These are phyloP conservation scores for Tremellales sp. DNA, from an alignment of 1,284 basidiomycete genomes.

Conservation along the genomic window DNA sequence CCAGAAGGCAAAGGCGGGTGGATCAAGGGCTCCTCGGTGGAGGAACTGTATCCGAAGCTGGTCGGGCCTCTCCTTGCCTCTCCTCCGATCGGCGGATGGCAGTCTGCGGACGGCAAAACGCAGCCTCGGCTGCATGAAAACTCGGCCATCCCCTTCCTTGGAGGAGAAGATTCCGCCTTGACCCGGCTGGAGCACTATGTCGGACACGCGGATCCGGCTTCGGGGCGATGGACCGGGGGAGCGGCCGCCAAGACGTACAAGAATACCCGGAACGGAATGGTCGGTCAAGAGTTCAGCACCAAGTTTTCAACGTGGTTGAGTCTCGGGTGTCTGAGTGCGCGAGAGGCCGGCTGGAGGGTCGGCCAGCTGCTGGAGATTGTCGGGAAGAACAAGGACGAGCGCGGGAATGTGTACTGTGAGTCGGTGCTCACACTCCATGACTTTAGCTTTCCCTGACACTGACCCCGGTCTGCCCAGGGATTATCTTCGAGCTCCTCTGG, in stretches of 20 bases:
- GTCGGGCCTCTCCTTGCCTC: conserved; percentile 30
- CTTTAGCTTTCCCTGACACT: too few relatives aligned
- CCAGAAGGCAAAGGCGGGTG: conserved; percentile 14
- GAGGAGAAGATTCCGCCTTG: conserved; percentile 49
- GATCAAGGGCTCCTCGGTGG: conserved; percentile 9
- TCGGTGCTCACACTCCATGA: neutral
- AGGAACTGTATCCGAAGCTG: conserved; percentile 26
- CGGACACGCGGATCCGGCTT: conserved; percentile 23
- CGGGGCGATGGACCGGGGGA: conserved; percentile 39
- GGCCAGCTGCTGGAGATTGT: conserved; percentile 26
- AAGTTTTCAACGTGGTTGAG: conserved; percentile 56
- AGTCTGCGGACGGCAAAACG: conserved; percentile 2
- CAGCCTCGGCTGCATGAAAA: conserved; percentile 15
- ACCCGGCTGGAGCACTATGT: conserved; percentile 50
- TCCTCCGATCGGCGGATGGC: conserved; percentile 32
- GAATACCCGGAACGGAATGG: conserved; percentile 55
- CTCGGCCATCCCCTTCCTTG: conserved; percentile 51
- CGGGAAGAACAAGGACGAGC: conserved; percentile 22
- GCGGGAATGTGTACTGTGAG: conserved; percentile 37
- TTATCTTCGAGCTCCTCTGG: conserved; percentile 56
- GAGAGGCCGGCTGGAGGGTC: conserved; percentile 47
- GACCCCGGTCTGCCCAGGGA: conserved; percentile 26
- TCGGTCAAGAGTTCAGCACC: conserved; percentile 55
- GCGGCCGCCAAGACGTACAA: conserved; percentile 50
- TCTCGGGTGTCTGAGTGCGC: conserved; percentile 53